Evolutionary conservation across 2,329 filamentous ascomycete genomes (phyloP).

Genomic region (Alternaria panax): DNA sequence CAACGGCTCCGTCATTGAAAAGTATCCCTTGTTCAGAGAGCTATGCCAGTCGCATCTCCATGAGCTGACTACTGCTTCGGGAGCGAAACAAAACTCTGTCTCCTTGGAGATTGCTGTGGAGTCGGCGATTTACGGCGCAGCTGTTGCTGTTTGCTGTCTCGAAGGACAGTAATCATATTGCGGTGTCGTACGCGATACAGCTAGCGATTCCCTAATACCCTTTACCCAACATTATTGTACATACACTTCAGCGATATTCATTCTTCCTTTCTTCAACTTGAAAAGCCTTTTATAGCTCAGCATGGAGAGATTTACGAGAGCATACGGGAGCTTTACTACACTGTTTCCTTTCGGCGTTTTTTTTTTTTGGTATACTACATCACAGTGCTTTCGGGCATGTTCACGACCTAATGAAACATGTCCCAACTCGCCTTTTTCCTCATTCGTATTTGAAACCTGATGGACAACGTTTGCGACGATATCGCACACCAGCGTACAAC

Average conservation of each 20-base stretch:
- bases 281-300: not conserved
- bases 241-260: constrained; percentile 7
- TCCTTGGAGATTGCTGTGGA: constrained; percentile 74
- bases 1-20: constrained; percentile 81
- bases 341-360: constrained; percentile 10
- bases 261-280: constrained; percentile 2
- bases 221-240: constrained; percentile 15
- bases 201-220: constrained; percentile 10
- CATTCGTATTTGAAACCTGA: not conserved
- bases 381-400: not conserved
- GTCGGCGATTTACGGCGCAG: constrained; percentile 77
- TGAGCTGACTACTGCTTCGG: constrained; percentile 57
- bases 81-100: constrained; percentile 56
- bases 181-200: not conserved
- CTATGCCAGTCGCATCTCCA: constrained; percentile 71
- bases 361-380: not conserved
- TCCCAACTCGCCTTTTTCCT: not conserved
- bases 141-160: constrained; percentile 65
- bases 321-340: constrained; percentile 21
- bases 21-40: constrained; percentile 72
- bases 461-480: not conserved
- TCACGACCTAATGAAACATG: constrained; percentile 12
- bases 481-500: not conserved
- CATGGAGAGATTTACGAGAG: constrained; percentile 4
- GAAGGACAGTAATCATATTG: constrained; percentile 32